Conservation (phyloP, 305 asterid genomes). For the Euphrasia arctica region DNA sequence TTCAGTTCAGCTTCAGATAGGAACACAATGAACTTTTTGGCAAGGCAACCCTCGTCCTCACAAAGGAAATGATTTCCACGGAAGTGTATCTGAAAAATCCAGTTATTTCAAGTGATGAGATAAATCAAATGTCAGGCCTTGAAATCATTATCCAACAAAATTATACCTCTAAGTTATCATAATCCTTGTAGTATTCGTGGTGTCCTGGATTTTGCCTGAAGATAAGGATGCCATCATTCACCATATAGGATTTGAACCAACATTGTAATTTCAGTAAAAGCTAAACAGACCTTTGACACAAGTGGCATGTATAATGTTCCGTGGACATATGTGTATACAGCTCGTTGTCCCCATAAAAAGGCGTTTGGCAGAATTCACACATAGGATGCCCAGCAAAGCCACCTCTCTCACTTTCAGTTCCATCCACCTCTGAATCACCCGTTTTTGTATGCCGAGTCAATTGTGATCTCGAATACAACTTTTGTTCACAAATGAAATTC, state of each 20-base stretch:
- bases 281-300: conserved; percentile 78
- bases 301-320: conserved; percentile 93
- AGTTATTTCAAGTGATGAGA: conserved; percentile 23
- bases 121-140: background rate
- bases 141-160: conserved; percentile 18
- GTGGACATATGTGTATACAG: conserved; percentile 90
- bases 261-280: conserved; percentile 11
- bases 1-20: conserved; percentile 82
- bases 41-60: conserved; percentile 88
- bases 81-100: conserved; percentile 65
- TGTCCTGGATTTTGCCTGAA: conserved; percentile 97
- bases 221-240: conserved; percentile 14
- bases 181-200: conserved; percentile 82
- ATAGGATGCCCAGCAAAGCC: conserved; percentile 94
- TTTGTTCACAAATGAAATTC: conserved; percentile 97
- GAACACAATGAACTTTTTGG: conserved; percentile 82
- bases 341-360: conserved; percentile 95
- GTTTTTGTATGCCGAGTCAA: conserved; percentile 73
- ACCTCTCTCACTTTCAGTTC: conserved; percentile 97
- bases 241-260: conserved; percentile 6
- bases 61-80: conserved; percentile 82
- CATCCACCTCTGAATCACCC: conserved; percentile 98
- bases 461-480: conserved; percentile 81
- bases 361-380: conserved; percentile 84
- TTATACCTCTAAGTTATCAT: conserved; percentile 88